phyloP scores from a whole-genome alignment of 2,329 filamentous ascomycete species.

The Venturia pyrina region DNA sequence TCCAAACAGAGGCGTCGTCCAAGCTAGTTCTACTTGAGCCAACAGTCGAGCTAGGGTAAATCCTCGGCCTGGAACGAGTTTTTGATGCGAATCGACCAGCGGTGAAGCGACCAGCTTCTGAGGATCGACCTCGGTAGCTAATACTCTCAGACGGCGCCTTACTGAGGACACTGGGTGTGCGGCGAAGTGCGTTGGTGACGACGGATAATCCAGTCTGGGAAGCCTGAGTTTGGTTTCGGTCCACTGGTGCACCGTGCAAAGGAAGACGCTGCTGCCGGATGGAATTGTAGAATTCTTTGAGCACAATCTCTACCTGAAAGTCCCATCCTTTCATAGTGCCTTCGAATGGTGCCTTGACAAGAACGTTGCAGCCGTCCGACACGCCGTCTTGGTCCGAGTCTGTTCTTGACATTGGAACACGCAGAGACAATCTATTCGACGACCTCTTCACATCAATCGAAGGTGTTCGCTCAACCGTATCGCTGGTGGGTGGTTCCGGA shows the following conservation, averaged over 20 bases:
- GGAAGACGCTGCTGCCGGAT: conserved; percentile 83
- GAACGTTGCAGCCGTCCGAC: conserved; percentile 50
- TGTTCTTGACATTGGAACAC: conserved; percentile 16
- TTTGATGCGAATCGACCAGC: conserved; percentile 74
- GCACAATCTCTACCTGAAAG: conserved; percentile 74
- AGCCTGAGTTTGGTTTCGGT: conserved; percentile 33
- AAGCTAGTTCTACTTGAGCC: conserved; percentile 90
- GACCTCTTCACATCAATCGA: conserved; percentile 25
- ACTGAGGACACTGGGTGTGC: conserved; percentile 83
- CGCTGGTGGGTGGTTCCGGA: conserved; percentile 22
- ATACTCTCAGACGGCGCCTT: conserved; percentile 81
- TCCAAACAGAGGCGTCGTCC: conserved; percentile 88
- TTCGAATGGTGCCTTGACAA: conserved; percentile 68
- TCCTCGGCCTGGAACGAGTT: conserved; percentile 67
- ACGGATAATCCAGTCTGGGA: conserved; percentile 58
- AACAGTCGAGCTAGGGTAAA: conserved; percentile 62
- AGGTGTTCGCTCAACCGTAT: conserved; percentile 22
- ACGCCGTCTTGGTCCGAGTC: conserved; percentile 24
- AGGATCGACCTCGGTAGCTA: conserved; percentile 60
- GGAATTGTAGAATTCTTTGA: conserved; percentile 85
- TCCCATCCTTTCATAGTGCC: conserved; percentile 77
- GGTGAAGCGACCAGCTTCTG: conserved; percentile 48
- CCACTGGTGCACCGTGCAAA: conserved; percentile 55
- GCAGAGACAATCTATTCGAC: conserved; percentile 21
- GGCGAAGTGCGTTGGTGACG: conserved; percentile 61